A percentile compares a stretch with the other conserved stretches of the same genome.
Conservation (phyloP, 768 basidiomycete genomes). For the Tulasnella sp. region DNA sequence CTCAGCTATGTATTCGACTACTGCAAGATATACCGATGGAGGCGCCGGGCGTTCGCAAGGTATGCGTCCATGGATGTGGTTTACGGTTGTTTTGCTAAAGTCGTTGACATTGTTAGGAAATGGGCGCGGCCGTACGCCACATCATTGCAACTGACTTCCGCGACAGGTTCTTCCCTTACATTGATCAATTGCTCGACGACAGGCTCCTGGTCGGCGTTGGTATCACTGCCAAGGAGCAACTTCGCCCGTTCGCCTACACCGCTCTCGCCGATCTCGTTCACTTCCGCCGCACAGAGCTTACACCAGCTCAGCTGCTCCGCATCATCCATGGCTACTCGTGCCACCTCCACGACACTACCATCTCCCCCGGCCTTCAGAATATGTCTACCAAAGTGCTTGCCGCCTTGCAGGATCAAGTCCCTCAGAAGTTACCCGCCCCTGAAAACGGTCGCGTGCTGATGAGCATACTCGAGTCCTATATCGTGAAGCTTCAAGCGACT, state of each 20-base stretch:
- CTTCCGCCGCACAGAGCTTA: conserved; percentile 75
- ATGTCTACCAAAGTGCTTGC: conserved; percentile 90
- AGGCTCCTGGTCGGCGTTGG: conserved; percentile 77
- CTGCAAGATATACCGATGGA: conserved; percentile 89
- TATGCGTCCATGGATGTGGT: conserved; percentile 19
- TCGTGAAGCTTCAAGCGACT: conserved; percentile 77
- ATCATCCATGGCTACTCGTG: conserved; percentile 78
- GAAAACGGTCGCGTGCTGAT: conserved; percentile 59
- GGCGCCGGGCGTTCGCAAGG: conserved; percentile 72
- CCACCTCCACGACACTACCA: conserved; percentile 78
- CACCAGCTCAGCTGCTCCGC: conserved; percentile 57
- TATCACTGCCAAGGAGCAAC: conserved; percentile 72
- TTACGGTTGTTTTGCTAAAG: background rate
- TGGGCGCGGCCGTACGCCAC: conserved; percentile 87
- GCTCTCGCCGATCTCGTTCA: conserved; percentile 90
- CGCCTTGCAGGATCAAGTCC: conserved; percentile 72
- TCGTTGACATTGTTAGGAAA: conserved; percentile 43
- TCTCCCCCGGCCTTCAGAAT: conserved; percentile 71
- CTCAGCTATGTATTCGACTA: conserved; percentile 70
- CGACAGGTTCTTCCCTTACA: conserved; percentile 62
- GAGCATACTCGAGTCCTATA: conserved; percentile 67
- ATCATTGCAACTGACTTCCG: conserved; percentile 70
- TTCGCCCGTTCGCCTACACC: conserved; percentile 71
- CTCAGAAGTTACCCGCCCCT: conserved; percentile 58
- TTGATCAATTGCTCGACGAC: conserved; percentile 87